phyloP scores from a whole-genome alignment of 139 green algal genomes.

The Micractinium sp. region DNA sequence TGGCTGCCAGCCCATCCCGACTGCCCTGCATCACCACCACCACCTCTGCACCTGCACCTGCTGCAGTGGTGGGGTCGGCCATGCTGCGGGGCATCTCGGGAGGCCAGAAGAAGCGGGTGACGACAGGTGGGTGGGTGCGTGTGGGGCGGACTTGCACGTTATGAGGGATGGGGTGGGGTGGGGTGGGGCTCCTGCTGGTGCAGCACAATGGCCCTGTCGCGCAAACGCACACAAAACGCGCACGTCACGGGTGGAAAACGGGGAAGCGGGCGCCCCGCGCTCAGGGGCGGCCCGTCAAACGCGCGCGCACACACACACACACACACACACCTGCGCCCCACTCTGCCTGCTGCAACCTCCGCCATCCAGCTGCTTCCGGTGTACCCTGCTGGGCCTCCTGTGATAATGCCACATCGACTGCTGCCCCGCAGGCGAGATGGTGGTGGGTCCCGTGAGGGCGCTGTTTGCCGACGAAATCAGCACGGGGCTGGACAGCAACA shows the following conservation, averaged over 20 bases:
- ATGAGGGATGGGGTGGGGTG: no score
- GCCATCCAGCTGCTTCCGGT: not conserved
- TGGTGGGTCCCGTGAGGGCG: constrained; percentile 57
- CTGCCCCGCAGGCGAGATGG: constrained; percentile 49
- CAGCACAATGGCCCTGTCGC: no score
- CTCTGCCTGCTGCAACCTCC: not conserved
- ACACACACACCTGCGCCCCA: no score
- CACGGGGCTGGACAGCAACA: constrained; percentile 67
- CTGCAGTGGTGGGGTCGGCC: constrained; percentile 62
- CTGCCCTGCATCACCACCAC: no score
- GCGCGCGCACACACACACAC: not conserved
- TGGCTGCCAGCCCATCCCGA: no score
- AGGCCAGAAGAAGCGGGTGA: constrained; percentile 74
- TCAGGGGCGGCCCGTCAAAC: not conserved
- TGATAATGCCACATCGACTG: not conserved
- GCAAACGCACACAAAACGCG: no score
- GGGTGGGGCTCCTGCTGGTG: no score
- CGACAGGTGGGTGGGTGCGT: constrained; percentile 43
- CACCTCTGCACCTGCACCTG: not conserved
- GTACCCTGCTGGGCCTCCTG: not conserved
- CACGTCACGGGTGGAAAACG: no score
- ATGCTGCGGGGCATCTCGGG: constrained; percentile 70
- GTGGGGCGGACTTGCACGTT: no score
- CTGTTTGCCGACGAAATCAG: constrained; percentile 71
- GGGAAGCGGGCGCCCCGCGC: no score